Evolutionary conservation across 148 eudicot genomes (phyloP), one percentile per base, ranked within the genome.

Genomic region (Tetragonia tetragonoides): DNA sequence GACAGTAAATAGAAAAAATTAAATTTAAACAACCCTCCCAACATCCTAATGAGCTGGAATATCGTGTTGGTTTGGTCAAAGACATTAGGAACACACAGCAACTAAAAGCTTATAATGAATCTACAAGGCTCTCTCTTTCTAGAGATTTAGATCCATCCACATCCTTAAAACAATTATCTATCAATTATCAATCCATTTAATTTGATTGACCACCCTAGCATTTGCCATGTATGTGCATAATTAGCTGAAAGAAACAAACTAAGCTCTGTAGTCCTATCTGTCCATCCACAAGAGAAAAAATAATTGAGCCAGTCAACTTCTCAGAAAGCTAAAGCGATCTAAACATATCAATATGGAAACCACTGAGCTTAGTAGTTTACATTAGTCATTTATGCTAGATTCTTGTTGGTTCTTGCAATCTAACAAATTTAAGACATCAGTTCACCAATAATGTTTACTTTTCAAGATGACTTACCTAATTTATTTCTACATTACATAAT

Each of bases 161-260:
- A 73, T 73, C 39, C 20, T 59, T 28, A 77, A 59, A 63, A 24
- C 49, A 18, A 28, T 42, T 61, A 41, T 81, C 23, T 77, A 70
- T 56, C 1, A 41, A 44, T 41, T 75, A 42, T 5, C 37, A 77
- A 24, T 77, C 68, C 20, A 21, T 24, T 51, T 3, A 73, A 17
- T 24, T 46, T 40, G 39, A 28, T 66, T 73, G 84, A 81, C 78
- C 74, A 34, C 70, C 68, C 39, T n/a, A 73, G 24, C 57, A 78
- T 34, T 49, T 47, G 84, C 77, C 84, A 82, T 81, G 69, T 82
- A 82, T 41, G 67, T 68, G 72, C 57, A 11, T 61, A 18, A 77
- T 77, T 73, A 73, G 74, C 73, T 56, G 75, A 66, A 67, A 60
- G 47, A 67, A 64, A 66, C 37, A 46, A 5, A 46, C 2, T 46